Conservation (phyloP, 805 yeast species). For the Candida broadrunensis region DNA sequence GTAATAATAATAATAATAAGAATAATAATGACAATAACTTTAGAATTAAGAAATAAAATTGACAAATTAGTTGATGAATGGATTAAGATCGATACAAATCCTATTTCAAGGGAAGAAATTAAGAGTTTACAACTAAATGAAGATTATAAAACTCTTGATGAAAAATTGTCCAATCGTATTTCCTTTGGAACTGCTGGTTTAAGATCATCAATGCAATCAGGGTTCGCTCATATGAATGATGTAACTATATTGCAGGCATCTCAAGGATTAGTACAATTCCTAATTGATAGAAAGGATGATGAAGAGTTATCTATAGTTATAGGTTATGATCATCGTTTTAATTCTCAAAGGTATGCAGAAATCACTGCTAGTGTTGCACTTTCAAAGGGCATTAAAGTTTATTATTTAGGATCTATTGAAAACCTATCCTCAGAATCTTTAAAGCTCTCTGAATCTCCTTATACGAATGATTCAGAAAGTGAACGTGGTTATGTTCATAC, state of each 20-base stretch:
- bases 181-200: constrained; percentile 94
- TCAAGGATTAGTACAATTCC: constrained; percentile 67
- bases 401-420: constrained; percentile 47
- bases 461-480: constrained; percentile 1
- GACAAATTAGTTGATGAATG: constrained; percentile 31
- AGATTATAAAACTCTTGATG: constrained; percentile 45
- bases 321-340: constrained; percentile 89
- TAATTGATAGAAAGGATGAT: constrained; percentile 18
- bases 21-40: background rate
- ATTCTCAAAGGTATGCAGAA: constrained; percentile 76
- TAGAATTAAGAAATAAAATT: constrained; percentile 3
- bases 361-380: constrained; percentile 76
- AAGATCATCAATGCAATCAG: constrained; percentile 85
- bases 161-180: constrained; percentile 56
- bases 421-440: constrained; percentile 28
- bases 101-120: constrained; percentile 56
- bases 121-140: constrained; percentile 32
- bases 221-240: constrained; percentile 84
- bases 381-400: constrained; percentile 65
- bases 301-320: constrained; percentile 50
- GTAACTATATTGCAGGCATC: constrained; percentile 89
- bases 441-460: constrained; percentile 6
- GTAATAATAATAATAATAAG: background rate
- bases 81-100: constrained; percentile 35
- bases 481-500: constrained; percentile 55